phyloP scores from a whole-genome alignment of 2,329 filamentous ascomycete genomes.

The Alternaria sp. region DNA sequence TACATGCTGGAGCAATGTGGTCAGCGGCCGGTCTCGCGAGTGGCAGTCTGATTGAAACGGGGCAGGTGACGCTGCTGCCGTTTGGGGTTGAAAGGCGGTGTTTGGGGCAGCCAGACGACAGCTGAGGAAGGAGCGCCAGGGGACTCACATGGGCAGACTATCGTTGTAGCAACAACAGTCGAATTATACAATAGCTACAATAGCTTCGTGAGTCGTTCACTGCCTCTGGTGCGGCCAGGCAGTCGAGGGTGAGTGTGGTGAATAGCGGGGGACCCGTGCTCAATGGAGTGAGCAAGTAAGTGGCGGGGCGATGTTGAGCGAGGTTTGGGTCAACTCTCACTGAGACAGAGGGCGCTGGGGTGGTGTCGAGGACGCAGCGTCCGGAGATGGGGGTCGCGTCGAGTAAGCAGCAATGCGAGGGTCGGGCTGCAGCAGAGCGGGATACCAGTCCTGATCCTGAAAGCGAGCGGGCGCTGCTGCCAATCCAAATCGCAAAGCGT shows the following conservation, averaged over 20 bases:
- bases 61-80: constrained; percentile 1
- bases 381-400: constrained; percentile 9
- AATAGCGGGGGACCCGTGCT: constrained; percentile 37
- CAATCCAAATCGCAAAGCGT: constrained; percentile 20
- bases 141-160: constrained; percentile 35
- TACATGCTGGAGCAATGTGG: constrained; percentile 59
- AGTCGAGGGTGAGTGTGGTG: constrained; percentile 22
- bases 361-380: constrained; percentile 11
- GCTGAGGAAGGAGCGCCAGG: constrained; percentile 2
- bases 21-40: constrained; percentile 15
- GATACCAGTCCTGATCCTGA: constrained; percentile 12
- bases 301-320: constrained; percentile 2
- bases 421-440: constrained; percentile 18
- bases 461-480: constrained; percentile 15
- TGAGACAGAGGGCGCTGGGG: neutral
- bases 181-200: constrained; percentile 15
- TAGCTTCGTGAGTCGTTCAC: constrained; percentile 13
- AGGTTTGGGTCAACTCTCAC: neutral
- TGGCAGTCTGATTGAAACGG: neutral
- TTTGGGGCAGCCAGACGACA: neutral
- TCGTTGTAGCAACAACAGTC: constrained; percentile 24
- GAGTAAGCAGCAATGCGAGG: constrained; percentile 24
- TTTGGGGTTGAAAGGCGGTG: neutral
- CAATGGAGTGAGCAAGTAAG: constrained; percentile 15
- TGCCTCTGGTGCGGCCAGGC: constrained; percentile 16